phyloP scores from a whole-genome alignment of 768 basidiomycete species.

The Lactarius hengduanensis region DNA sequence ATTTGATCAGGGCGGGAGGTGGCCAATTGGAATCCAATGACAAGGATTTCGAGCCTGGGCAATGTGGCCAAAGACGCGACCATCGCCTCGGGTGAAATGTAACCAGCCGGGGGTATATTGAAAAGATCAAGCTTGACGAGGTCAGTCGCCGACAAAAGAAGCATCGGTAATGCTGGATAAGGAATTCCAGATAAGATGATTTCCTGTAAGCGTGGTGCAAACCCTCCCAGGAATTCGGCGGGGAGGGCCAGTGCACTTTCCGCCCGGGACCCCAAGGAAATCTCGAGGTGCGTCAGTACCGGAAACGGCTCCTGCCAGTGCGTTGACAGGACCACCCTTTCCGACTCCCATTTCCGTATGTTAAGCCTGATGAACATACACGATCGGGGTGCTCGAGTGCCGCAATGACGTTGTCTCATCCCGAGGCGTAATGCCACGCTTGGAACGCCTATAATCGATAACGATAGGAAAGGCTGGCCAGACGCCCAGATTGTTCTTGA shows the following conservation, averaged over 20 bases:
- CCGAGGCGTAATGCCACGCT: too few species aligned
- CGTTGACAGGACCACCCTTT: too few species aligned
- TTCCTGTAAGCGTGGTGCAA: conserved; percentile 86
- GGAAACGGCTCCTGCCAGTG: not conserved
- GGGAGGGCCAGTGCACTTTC: too few species aligned
- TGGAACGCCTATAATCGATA: too few species aligned
- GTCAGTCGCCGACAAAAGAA: too few species aligned
- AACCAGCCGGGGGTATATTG: too few species aligned
- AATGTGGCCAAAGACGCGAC: not conserved
- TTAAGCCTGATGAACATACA: too few species aligned
- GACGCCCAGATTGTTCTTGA: too few species aligned
- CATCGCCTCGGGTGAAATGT: not conserved
- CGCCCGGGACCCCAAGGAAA: conserved; percentile 15
- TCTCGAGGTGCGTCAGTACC: conserved; percentile 41
- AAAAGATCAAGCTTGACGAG: too few species aligned
- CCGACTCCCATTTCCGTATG: too few species aligned
- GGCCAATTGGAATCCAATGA: not conserved
- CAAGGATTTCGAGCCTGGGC: not conserved
- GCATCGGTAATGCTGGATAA: too few species aligned
- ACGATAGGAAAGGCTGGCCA: too few species aligned
- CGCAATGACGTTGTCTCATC: not conserved
- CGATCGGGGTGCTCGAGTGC: not conserved
- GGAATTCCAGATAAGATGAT: conserved; percentile 18
- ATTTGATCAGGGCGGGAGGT: not conserved
- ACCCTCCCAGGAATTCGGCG: not conserved